Evolutionary conservation across 345 rosid genomes (phyloP), one percentile per base, ranked within the genome.

Genomic region (Salix arbutifolia): DNA sequence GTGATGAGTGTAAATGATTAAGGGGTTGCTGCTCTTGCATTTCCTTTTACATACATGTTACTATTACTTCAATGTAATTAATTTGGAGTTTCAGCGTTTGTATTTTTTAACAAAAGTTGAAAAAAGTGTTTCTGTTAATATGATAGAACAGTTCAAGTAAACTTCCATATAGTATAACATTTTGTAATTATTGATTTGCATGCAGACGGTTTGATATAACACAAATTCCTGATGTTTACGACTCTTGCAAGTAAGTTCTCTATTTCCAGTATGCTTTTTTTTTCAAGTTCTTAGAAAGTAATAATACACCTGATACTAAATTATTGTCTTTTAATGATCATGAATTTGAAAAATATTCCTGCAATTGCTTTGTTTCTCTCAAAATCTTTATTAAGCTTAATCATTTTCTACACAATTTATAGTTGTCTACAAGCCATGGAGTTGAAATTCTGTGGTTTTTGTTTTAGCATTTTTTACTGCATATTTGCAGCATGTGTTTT

Each of bases 181-280:
- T 80, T 2, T 5, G 12, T n/a, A 19, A 30, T 38, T 37, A 14
- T 81, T 78, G 67, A 72, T 79, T 86, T 75, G 44, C 66, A 42
- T 90, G 90, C 91, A 96, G 99, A 58, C 94, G 97, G 72, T 96
- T 90, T 85, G 98, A 96, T 80, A 87, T 94, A 77, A 94, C 99
- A 3, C 99, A 96, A 84, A 94, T 96, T 85, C 98, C 99, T 60
- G 99, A 96, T 87, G 93, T 96, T 83, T 96, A 96, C 69, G 99
- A 96, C 89, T 96, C 99, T 23, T 94, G 97, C 99, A 96, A 96
- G 99, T 96, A 89, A 91, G 99, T 85, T 61, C 74, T 53, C 65
- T 77, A 33, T 74, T 81, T 60, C 77, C 67, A 70, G 21, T 50
- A 11, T 48, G 23, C 72, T 71, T 11, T 17, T 37, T 56, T 53